Base-by-base conservation (phyloP, 495 filamentous ascomycete species). In the Aspergillus sclerotioniger region DNA sequence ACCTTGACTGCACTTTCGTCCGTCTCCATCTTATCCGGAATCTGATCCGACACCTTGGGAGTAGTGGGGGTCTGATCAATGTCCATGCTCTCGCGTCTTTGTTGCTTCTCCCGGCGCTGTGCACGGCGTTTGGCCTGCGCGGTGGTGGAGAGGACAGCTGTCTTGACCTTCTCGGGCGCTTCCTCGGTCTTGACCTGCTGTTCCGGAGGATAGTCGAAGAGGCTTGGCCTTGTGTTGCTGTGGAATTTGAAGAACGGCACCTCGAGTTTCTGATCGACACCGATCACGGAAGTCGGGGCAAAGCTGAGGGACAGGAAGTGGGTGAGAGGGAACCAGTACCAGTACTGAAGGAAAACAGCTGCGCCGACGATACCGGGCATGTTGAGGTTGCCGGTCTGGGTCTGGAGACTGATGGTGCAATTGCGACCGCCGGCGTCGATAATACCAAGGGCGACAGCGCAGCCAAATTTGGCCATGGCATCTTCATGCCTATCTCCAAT, bases 251-350 rank as follows among this genome's bases (percentile, higher is more conserved):
- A 92, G 69, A 83, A 86, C n/a, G 95, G 92, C 37, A 96, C 87
- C 60, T 96, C 91, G 3, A 99, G 82, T 65, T 96, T 90, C 68
- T 93, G 86, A 70, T 98, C 92, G 19, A 99, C 85, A 48, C 88
- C 93, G 56, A 97, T 96, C 65, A 99, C 90, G 1, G 92, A 89
- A 8, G 95, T 98, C 0, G 95, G 95, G 8, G 89, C 87, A 69
- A 98, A 97, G 67, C 89, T 91, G 59, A 98, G 80, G 0, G 92
- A 93, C 19, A 99, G 74, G 84, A 99, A 99, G 73, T 98, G 95
- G 21, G 94, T 96, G 63, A 97, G 85, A 48, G 95, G 95, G 85
- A 99, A 99, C 95, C 95, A 99, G 76, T 99, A 99, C 95, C 95
- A 99, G 77, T 99, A 99, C 71, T 99, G 95, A 7, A 91, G 94